phyloP scores from a whole-genome alignment of 495 filamentous ascomycete species.

The Neurospora sp. region DNA sequence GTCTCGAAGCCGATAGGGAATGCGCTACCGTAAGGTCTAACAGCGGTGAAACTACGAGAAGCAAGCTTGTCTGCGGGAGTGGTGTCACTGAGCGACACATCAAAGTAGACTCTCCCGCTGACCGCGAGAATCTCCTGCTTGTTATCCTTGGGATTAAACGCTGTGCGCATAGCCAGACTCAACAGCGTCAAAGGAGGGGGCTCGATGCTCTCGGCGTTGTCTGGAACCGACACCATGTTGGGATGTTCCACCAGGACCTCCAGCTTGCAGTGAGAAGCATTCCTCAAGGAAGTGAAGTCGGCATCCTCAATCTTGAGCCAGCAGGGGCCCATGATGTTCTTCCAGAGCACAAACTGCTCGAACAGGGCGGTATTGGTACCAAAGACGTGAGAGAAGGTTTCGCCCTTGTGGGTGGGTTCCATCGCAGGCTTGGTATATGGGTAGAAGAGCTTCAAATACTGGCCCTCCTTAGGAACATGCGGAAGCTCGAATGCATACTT shows the following conservation, averaged over 20 bases:
- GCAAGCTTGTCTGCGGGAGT: constrained; percentile 79
- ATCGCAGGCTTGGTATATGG: constrained; percentile 68
- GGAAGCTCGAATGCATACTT: constrained; percentile 95
- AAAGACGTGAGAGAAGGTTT: constrained; percentile 92
- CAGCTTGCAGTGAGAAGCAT: constrained; percentile 93
- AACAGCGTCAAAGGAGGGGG: constrained; percentile 84
- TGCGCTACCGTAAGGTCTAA: constrained; percentile 64
- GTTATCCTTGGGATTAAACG: constrained; percentile 84
- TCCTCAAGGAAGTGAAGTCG: constrained; percentile 74
- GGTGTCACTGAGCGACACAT: constrained; percentile 78
- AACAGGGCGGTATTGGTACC: constrained; percentile 90
- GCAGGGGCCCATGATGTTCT: constrained; percentile 96
- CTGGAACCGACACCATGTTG: constrained; percentile 54
- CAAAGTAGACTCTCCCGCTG: constrained; percentile 84
- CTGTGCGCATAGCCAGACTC: constrained; percentile 82
- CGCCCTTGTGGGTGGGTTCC: constrained; percentile 52
- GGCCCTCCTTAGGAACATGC: constrained; percentile 73
- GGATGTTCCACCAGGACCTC: constrained; percentile 76
- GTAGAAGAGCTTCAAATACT: constrained; percentile 91
- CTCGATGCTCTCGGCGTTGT: constrained; percentile 67
- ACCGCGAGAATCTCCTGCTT: constrained; percentile 91
- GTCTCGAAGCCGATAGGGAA: constrained; percentile 82
- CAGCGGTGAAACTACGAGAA: constrained; percentile 81
- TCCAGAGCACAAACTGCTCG: constrained; percentile 97
- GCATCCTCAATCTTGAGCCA: constrained; percentile 85